Conservation (phyloP, 1,139 yeast genomes). For the Yarrowia galli region DNA sequence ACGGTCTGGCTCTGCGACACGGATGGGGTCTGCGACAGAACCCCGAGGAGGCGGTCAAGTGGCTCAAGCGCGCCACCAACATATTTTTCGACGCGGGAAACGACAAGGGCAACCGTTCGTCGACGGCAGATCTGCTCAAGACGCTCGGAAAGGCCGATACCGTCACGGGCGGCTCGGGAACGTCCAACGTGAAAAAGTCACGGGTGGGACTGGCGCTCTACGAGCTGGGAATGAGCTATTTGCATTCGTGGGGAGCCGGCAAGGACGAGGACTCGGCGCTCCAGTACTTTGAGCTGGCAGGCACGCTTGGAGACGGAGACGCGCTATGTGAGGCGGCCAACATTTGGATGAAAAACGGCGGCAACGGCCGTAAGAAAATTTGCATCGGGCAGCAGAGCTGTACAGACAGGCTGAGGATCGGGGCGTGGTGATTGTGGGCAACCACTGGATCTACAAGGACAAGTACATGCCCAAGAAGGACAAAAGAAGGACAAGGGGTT, state of each 20-base stretch:
- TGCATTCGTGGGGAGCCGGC: slow-evolving; percentile 66
- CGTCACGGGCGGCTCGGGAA: slow-evolving; percentile 20
- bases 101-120: slow-evolving; percentile 30
- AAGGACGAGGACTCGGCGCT: slow-evolving; percentile 67
- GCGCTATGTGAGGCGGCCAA: slow-evolving; percentile 78
- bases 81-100: slow-evolving; percentile 35
- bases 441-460: slow-evolving; percentile 79
- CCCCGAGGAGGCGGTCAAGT: slow-evolving; percentile 62
- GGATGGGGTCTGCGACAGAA: slow-evolving; percentile 77
- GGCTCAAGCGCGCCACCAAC: slow-evolving; percentile 61
- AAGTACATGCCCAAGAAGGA: slow-evolving; percentile 58
- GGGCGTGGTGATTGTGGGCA: slow-evolving; percentile 72
- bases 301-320: slow-evolving; percentile 70
- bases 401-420: slow-evolving; percentile 69
- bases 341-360: slow-evolving; percentile 66
- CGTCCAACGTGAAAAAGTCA: slow-evolving; percentile 46
- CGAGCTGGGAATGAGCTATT: slow-evolving; percentile 68
- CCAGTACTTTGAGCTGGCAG: slow-evolving; percentile 68
- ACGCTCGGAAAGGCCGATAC: slow-evolving; percentile 33
- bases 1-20: slow-evolving; percentile 70
- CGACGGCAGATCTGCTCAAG: slow-evolving; percentile 26
- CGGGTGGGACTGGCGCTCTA: slow-evolving; percentile 55
- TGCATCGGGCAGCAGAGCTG: slow-evolving; percentile 72
- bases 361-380: slow-evolving; percentile 63
- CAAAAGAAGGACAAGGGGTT: slow-evolving; percentile 41